These are phyloP conservation scores for Yarrowia porcina DNA, from an alignment of 805 yeast genomes.

Conservation along the genomic window DNA sequence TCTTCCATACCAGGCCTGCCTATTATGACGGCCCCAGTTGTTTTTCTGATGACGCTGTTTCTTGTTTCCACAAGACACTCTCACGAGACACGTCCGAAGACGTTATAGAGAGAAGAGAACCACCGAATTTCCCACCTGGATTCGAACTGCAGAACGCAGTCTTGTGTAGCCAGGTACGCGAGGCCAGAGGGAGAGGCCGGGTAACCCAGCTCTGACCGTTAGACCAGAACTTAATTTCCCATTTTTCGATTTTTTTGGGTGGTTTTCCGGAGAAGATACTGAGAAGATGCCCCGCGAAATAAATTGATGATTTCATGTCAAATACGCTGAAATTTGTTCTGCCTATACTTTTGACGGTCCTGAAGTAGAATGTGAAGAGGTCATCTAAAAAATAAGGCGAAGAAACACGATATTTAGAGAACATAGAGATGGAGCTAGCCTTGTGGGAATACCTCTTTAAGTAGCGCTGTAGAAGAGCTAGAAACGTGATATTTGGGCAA, in stretches of 20 bases:
- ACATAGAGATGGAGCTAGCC: too few species aligned
- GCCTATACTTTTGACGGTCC: too few species aligned
- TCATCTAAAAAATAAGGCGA: too few species aligned
- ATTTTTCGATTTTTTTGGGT: not conserved
- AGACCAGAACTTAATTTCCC: conserved; percentile 5
- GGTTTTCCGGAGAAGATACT: not conserved
- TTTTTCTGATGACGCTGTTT: conserved; percentile 27
- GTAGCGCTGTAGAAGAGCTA: too few species aligned
- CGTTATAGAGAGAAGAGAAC: conserved; percentile 26
- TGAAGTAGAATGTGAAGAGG: too few species aligned
- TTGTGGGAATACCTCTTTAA: too few species aligned
- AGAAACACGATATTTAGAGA: too few species aligned
- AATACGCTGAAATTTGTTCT: too few species aligned
- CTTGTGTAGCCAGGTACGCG: conserved; percentile 27
- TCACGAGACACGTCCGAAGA: conserved; percentile 7
- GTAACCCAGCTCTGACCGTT: conserved; percentile 5
- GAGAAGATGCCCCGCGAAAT: too few species aligned
- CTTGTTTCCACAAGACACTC: conserved; percentile 26
- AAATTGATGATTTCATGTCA: too few species aligned
- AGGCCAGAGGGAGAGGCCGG: conserved; percentile 26
- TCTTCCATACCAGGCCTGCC: conserved; percentile 22
- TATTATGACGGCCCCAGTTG: conserved; percentile 1
- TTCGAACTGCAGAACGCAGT: conserved; percentile 1
- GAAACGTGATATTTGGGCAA: too few species aligned
- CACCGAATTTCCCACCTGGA: conserved; percentile 28